These are phyloP conservation scores for Neofusicoccum laricinum DNA, from an alignment of 2,329 filamentous ascomycete genomes.

Conservation along the genomic window DNA sequence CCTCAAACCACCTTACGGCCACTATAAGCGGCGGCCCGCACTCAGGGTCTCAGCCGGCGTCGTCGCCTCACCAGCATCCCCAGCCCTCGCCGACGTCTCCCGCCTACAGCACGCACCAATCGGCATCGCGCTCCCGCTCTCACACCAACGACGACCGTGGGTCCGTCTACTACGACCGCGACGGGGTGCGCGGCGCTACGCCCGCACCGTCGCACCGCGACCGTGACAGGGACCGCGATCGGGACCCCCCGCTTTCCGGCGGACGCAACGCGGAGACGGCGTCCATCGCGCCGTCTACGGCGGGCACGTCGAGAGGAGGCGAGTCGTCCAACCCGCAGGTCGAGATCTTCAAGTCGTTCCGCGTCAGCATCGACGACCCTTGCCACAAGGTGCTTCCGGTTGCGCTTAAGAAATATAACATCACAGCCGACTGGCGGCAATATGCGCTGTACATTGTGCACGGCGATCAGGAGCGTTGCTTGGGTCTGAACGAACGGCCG, in stretches of 20 bases:
- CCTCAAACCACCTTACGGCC: slow-evolving; percentile 50
- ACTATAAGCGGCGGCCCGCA: slow-evolving; percentile 38
- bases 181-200: background rate
- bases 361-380: slow-evolving; percentile 95
- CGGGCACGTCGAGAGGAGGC: slow-evolving; percentile 2
- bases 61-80: slow-evolving; percentile 39
- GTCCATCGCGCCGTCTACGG: slow-evolving; percentile 18
- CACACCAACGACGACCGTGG: slow-evolving; percentile 26
- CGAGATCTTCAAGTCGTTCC: slow-evolving; percentile 98
- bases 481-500: slow-evolving; percentile 89
- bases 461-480: slow-evolving; percentile 93
- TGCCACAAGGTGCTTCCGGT: slow-evolving; percentile 96
- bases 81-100: slow-evolving; percentile 24
- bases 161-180: slow-evolving; percentile 6
- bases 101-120: slow-evolving; percentile 16
- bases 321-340: slow-evolving; percentile 54
- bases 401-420: slow-evolving; percentile 96
- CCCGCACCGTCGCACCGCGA: slow-evolving; percentile 7
- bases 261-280: slow-evolving; percentile 28
- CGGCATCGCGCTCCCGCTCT: slow-evolving; percentile 15
- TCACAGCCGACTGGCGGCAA: slow-evolving; percentile 95
- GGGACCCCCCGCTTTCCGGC: slow-evolving; percentile 33
- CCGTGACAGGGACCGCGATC: slow-evolving; percentile 2
- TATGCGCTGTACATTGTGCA: slow-evolving; percentile 98
- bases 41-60: slow-evolving; percentile 26